Conservation (phyloP, 495 filamentous ascomycete genomes). For the Penicillium alfredii region DNA sequence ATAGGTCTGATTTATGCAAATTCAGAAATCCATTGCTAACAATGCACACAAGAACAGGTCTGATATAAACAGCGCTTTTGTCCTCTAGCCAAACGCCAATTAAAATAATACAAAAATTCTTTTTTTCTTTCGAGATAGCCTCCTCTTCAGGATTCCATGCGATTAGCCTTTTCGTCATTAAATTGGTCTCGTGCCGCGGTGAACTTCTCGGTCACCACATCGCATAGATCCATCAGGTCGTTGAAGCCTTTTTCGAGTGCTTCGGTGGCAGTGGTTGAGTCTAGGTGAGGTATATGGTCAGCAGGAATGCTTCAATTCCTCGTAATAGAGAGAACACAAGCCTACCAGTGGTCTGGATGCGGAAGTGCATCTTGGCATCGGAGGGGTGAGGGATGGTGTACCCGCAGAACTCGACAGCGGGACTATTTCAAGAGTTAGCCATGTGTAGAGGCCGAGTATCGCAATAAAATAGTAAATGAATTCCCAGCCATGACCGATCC, state of each 20-base stretch:
- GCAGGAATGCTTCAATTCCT: not conserved
- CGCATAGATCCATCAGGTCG: conserved; percentile 84
- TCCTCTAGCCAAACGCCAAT: conserved; percentile 17
- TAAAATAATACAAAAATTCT: conserved; percentile 12
- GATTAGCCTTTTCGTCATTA: conserved; percentile 36
- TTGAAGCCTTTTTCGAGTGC: conserved; percentile 84
- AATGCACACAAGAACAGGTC: too few species aligned
- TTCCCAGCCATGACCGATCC: too few species aligned
- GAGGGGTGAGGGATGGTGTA: conserved; percentile 98
- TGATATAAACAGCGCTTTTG: too few species aligned
- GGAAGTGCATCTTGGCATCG: conserved; percentile 90
- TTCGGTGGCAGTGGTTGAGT: conserved; percentile 71
- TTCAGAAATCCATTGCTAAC: too few species aligned
- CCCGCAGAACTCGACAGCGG: conserved; percentile 93
- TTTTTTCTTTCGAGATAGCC: too few species aligned
- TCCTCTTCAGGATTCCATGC: conserved; percentile 37
- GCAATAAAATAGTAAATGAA: too few species aligned
- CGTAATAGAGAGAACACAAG: conserved; percentile 8
- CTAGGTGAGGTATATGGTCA: conserved; percentile 37
- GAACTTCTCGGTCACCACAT: conserved; percentile 86
- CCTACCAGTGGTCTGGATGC: conserved; percentile 93
- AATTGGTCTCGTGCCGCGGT: conserved; percentile 58
- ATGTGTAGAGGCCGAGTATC: too few species aligned
- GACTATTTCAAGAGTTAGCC: conserved; percentile 44
- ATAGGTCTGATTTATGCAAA: too few species aligned